Conservation (phyloP, 148 eudicot genomes). For the Chenopodium berlandieri region DNA sequence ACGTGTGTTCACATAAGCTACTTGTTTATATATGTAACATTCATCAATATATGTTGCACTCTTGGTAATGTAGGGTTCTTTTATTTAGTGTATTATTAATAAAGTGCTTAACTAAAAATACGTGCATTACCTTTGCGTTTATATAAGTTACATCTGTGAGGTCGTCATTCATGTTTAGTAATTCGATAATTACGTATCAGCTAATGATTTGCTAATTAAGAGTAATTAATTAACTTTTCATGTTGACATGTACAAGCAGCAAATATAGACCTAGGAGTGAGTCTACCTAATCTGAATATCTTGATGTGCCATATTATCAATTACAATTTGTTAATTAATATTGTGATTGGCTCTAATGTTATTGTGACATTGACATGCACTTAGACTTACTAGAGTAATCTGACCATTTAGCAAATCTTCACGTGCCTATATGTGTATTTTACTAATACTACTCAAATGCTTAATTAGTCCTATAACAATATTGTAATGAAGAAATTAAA, state of each 20-base stretch:
- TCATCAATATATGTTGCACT: no score
- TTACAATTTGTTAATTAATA: neutral
- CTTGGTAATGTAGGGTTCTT: no score
- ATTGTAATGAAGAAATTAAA: neutral
- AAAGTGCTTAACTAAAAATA: neutral
- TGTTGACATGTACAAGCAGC: constrained; percentile 4
- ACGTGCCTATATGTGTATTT: neutral
- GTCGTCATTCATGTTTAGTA: no score
- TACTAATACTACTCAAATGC: neutral
- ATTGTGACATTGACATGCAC: neutral
- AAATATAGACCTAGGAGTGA: constrained; percentile 1
- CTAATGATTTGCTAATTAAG: neutral
- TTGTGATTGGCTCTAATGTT: neutral
- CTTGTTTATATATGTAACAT: no score
- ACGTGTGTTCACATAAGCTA: no score
- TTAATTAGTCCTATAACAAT: neutral
- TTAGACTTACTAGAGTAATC: neutral
- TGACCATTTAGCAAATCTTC: neutral
- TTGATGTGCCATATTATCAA: neutral
- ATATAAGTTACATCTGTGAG: no score
- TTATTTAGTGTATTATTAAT: neutral
- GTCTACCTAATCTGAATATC: neutral
- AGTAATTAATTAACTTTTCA: neutral
- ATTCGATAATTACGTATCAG: neutral
- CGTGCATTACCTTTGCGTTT: no score